Evolutionary conservation across 164 flowering plant genomes (phyloP).

Genomic region (Tinospora cordifolia): DNA sequence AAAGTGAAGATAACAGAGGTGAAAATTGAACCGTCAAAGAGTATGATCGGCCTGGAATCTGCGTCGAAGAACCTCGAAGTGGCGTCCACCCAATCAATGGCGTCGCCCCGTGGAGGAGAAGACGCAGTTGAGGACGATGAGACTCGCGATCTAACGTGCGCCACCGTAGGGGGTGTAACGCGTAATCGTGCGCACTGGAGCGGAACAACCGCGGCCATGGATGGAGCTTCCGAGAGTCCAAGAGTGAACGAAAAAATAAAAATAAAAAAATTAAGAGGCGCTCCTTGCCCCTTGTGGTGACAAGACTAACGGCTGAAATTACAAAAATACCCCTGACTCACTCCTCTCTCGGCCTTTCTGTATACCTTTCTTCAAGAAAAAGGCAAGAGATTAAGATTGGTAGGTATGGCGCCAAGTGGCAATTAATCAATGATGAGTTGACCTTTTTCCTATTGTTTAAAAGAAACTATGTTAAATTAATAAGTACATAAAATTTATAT

Average conservation of each 20-base stretch:
- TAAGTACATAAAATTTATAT: no score
- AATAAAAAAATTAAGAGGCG: no score
- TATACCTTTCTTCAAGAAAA: no score
- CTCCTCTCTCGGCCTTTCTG: no score
- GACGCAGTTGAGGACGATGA: conserved; percentile 23
- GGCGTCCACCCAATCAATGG: conserved; percentile 47
- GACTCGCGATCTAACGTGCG: conserved; percentile 17
- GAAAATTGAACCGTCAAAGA: conserved; percentile 54
- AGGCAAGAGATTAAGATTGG: no score
- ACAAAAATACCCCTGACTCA: background rate
- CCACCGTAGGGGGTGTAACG: conserved; percentile 18
- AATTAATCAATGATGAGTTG: no score
- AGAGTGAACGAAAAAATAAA: no score
- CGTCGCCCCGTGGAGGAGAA: conserved; percentile 17
- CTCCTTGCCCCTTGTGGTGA: background rate
- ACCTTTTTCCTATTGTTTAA: no score
- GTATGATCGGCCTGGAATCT: conserved; percentile 78
- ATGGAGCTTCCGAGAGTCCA: background rate
- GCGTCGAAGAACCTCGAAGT: conserved; percentile 58
- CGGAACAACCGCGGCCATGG: background rate
- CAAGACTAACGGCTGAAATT: background rate
- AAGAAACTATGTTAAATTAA: no score
- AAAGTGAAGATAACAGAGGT: background rate
- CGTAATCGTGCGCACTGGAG: conserved; percentile 22
- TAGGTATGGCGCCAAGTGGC: no score